Conservation (phyloP, 768 basidiomycete genomes). For the Tricholoma sp. region DNA sequence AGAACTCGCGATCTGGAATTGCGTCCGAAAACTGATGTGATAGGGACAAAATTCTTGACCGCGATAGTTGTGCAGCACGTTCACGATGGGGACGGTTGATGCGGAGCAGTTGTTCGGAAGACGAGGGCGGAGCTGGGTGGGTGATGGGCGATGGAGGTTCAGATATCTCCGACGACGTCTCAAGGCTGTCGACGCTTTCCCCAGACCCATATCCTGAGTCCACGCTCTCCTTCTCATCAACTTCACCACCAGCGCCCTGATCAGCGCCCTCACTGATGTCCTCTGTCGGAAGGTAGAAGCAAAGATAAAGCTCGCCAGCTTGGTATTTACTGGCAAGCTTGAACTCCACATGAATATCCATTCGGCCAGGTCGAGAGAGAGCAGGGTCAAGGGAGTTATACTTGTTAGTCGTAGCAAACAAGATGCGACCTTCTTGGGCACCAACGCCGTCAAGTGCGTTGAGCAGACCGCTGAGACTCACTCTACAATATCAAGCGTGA, state of each 20-base stretch:
- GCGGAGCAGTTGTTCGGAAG: slow-evolving; percentile 4
- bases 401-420: slow-evolving; percentile 76
- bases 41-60: slow-evolving; percentile 34
- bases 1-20: slow-evolving; percentile 44
- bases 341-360: slow-evolving; percentile 77
- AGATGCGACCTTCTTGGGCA: slow-evolving; percentile 72
- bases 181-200: slow-evolving; percentile 5
- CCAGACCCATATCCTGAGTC: slow-evolving; percentile 20
- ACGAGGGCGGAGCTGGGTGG: not conserved
- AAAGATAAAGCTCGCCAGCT: slow-evolving; percentile 55
- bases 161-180: not conserved
- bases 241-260: not conserved
- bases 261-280: slow-evolving; percentile 11
- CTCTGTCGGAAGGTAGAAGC: slow-evolving; percentile 52
- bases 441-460: slow-evolving; percentile 73
- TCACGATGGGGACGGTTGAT: slow-evolving; percentile 21
- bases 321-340: slow-evolving; percentile 64
- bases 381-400: slow-evolving; percentile 66
- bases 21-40: slow-evolving; percentile 49
- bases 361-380: slow-evolving; percentile 68
- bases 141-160: not conserved
- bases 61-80: slow-evolving; percentile 34
- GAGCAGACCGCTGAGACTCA: slow-evolving; percentile 38
- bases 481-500: not conserved
- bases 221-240: slow-evolving; percentile 4